Percentiles rank a stretch among this genome's conserved stretches.
phyloP scores from a whole-genome alignment of 495 filamentous ascomycete species.

The Podospora pseudocomata region DNA sequence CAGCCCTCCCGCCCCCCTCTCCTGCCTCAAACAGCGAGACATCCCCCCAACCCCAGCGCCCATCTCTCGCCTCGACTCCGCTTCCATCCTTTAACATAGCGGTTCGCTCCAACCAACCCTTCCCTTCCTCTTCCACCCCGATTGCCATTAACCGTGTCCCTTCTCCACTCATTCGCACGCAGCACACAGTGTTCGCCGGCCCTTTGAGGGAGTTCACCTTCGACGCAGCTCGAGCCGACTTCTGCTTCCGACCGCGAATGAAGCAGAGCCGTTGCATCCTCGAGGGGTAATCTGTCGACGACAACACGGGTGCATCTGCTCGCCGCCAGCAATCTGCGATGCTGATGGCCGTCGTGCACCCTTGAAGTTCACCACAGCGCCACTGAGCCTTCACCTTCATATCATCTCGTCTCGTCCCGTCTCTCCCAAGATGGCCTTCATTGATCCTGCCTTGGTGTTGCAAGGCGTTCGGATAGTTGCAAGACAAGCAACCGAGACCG shows the following conservation, averaged over 20 bases:
- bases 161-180: background rate
- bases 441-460: conserved; percentile 26
- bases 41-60: background rate
- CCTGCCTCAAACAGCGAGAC: conserved; percentile 7
- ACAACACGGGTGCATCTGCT: conserved; percentile 5
- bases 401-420: conserved; percentile 11
- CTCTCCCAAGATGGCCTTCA: conserved; percentile 25
- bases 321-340: conserved; percentile 15
- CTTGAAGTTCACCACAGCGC: conserved; percentile 22
- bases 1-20: conserved; percentile 3
- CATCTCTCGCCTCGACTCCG: conserved; percentile 19
- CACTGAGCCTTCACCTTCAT: conserved; percentile 14
- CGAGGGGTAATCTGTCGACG: conserved; percentile 9
- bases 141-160: conserved; percentile 16
- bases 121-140: conserved; percentile 14
- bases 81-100: conserved; percentile 10
- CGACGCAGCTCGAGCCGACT: background rate
- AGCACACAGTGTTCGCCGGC: conserved; percentile 6
- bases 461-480: conserved; percentile 28
- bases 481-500: conserved; percentile 24
- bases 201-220: conserved; percentile 19
- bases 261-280: background rate
- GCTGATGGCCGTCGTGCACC: conserved; percentile 31
- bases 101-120: conserved; percentile 2
- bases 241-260: background rate